A percentile compares a stretch with the other conserved stretches of the same genome.
Conservation (phyloP, 345 rosid genomes). For the Lepidium didymum region DNA sequence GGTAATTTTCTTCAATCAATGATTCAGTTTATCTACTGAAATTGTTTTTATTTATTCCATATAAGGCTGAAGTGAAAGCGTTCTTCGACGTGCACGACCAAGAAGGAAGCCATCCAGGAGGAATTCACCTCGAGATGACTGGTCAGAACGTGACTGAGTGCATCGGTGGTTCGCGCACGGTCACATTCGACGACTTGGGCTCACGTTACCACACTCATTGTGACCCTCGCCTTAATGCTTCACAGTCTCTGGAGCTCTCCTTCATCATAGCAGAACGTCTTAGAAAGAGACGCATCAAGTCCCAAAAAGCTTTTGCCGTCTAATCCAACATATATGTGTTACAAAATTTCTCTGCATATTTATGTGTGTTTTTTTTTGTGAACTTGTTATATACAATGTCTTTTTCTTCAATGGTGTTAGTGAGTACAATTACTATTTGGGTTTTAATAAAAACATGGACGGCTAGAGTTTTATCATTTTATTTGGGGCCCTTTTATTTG, state of each 20-base stretch:
- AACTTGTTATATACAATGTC: neutral
- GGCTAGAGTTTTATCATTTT: neutral
- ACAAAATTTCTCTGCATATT: neutral
- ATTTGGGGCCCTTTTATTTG: neutral
- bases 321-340: neutral
- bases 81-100: slow-evolving; percentile 69
- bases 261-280: slow-evolving; percentile 69
- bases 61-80: slow-evolving; percentile 59
- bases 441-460: neutral
- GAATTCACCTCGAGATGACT: slow-evolving; percentile 60
- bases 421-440: neutral
- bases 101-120: slow-evolving; percentile 76
- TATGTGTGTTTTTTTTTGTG: neutral
- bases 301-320: slow-evolving; percentile 32
- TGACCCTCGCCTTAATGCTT: slow-evolving; percentile 63
- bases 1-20: neutral
- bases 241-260: slow-evolving; percentile 65
- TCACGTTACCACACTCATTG: slow-evolving; percentile 65
- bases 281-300: slow-evolving; percentile 53
- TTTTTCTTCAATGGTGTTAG: neutral
- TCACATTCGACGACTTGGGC: slow-evolving; percentile 64
- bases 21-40: neutral
- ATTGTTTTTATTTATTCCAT: neutral
- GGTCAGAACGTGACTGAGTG: slow-evolving; percentile 75
- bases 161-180: slow-evolving; percentile 61